Percentiles rank a stretch among this genome's conserved stretches.
Evolutionary conservation across 139 green algal genomes (phyloP).

Genomic region (Mychonastes homosphaera): DNA sequence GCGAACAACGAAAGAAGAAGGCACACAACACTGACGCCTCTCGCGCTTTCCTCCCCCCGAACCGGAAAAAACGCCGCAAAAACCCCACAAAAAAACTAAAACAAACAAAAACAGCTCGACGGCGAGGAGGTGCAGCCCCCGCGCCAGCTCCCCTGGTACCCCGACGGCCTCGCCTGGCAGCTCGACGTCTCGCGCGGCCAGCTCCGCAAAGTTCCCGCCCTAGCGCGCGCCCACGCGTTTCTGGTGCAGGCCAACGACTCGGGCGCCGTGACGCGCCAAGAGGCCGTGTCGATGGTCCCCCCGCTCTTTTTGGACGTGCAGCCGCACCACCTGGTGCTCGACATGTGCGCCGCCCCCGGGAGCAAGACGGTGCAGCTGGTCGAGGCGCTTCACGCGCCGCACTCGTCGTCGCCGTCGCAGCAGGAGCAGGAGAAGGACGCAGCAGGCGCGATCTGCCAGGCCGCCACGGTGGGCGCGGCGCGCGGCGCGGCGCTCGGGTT

Average conservation of each 20-base stretch:
- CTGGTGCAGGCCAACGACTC: constrained; percentile 63
- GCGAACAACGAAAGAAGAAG: no score
- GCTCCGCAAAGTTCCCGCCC: constrained; percentile 62
- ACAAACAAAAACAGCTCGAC: no score
- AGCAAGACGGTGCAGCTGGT: constrained; percentile 96
- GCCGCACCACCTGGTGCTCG: constrained; percentile 88
- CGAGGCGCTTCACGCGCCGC: constrained; percentile 92
- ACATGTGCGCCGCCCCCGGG: constrained; percentile 95
- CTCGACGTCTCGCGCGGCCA: constrained; percentile 73
- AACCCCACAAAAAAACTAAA: no score
- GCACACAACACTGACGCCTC: no score
- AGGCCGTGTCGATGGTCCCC: constrained; percentile 98
- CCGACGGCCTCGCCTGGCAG: constrained; percentile 85
- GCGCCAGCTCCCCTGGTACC: constrained; percentile 83
- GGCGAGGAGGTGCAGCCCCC: constrained; percentile 47
- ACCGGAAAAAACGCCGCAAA: no score
- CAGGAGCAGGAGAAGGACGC: no score
- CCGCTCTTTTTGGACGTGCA: constrained; percentile 92
- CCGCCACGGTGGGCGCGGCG: no score
- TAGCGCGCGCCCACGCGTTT: constrained; percentile 64
- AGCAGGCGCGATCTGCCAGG: no score
- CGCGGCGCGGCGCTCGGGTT: no score
- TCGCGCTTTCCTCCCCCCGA: no score
- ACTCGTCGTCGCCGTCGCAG: no score
- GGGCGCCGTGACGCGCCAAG: constrained; percentile 92